Evolutionary conservation across 805 yeast species (phyloP), one percentile per base, ranked within the genome.

Genomic region (Yarrowia osloensis): DNA sequence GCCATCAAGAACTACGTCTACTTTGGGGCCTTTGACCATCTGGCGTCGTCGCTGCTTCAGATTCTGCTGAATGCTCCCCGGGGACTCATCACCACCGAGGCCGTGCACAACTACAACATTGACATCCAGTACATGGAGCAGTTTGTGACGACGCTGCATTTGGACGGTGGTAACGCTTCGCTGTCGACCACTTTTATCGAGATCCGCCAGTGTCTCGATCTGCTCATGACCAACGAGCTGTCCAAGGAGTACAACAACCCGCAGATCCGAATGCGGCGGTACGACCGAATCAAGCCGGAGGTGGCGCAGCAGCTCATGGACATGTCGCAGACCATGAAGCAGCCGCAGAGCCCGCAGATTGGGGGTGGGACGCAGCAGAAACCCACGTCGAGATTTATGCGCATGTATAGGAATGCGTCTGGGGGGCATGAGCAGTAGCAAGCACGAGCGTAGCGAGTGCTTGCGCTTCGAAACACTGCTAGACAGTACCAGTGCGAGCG

Each of bases 21-120:
- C 69, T 87, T 91, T 70, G 85, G 96, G 74, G 91, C 94, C 29
- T 91, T 90, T 75, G 98, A 93, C 78, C 87, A 89, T 70, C 83
- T 95, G 68, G 87, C 96, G 0, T 84, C 87, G 46, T 85, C 87
- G 69, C 85, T 94, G 75, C 80, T 89, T 69, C 81, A 82, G 50
- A 80, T 87, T 9, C 79, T 93, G 68, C 79, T 86, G 52, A 77
- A 81, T 40, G 82, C 83, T 21, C 84, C 86, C 0, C 83, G 82
- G 1, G 75, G 80, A 2, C 75, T 79, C 12, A 86, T 85, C 70
- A 86, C 91, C 22, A 80, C 81, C 24, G 87, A 79, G 67, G 88
- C 94, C 0, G 79, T 88, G 6, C 78, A 78, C 55, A 93, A 92
- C 75, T 93, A 94, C 75, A 90, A 90, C 71, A 74, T 84, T 31